Base-by-base conservation (phyloP, 495 filamentous ascomycete species). In the Chaetomium tenue region DNA sequence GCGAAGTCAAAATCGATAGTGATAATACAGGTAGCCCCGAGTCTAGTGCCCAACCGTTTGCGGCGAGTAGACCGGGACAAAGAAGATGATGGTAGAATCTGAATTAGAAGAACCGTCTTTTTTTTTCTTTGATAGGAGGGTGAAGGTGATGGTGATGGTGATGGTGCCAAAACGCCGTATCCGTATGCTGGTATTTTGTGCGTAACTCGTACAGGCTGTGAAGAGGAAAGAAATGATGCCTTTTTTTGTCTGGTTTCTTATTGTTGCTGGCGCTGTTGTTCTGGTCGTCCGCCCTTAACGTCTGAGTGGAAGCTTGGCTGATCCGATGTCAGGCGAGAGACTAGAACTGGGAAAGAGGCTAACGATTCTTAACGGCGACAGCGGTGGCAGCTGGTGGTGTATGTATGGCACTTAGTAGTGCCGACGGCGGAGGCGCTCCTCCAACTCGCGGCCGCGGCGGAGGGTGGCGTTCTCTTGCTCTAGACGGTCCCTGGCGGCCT, bases 391-490 rank as follows among this genome's bases (percentile, higher is more conserved):
- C n/a, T n/a, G n/a, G 8, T 11, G 6, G 33, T 37, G 33, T 12
- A 12, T 5, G 8, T 37, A 8, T 11, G 9, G 33, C 11, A 30
- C 25, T 59, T 46, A 58, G 25, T 15, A 47, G 28, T 58, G 37
- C 26, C 56, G 63, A 0, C 63, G 61, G 9, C 58, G 44, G 6
- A 69, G 63, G 11, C 55, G 42, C 37, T 65, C 55, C 42, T 60
- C 42, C 5, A 52, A 18, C 33, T 65, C 59, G 33, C 28, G 48
- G 2, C 64, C 52, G 11, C 55, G 23, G 26, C 52, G 37, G 37
- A 72, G 58, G 6, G 25, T n/a, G 22, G 66, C 66, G 33, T 63
- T 68, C 64, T 72, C 64, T 16, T 52, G 44, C 55, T 64, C 56
- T 8, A 63, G 59, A 6, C 12, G 26, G 6, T 16, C 23, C 18